Percentiles rank a stretch among this genome's conserved stretches.
phyloP scores from a whole-genome alignment of 768 basidiomycete genomes.

The Tulasnella sp. region DNA sequence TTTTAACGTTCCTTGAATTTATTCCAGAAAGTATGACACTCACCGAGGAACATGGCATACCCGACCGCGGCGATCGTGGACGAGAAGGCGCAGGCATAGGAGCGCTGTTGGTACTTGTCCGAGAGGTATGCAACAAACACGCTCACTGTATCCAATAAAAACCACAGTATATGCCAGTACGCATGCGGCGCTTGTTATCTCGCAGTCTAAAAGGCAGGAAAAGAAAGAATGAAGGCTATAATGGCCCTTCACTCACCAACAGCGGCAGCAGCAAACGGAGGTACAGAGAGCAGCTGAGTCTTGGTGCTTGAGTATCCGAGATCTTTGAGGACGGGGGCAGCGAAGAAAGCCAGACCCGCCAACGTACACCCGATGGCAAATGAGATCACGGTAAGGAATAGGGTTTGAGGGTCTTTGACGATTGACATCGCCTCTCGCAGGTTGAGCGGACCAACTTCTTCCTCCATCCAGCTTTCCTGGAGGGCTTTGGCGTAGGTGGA shows the following conservation, averaged over 20 bases:
- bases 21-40: not conserved
- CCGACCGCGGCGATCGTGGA: conserved; percentile 37
- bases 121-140: conserved; percentile 38
- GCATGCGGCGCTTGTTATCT: too few species aligned
- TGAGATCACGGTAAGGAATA: not conserved
- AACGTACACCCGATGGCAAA: too few species aligned
- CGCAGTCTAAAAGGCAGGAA: not conserved
- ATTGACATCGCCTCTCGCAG: not conserved
- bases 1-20: not conserved
- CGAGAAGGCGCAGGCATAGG: conserved; percentile 35
- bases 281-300: conserved; percentile 20
- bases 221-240: not conserved
- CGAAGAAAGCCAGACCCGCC: conserved; percentile 13
- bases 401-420: not conserved
- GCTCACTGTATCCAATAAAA: conserved; percentile 25
- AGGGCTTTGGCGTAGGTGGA: not conserved
- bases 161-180: too few species aligned
- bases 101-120: conserved; percentile 43
- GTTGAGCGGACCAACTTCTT: not conserved
- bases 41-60: conserved; percentile 47
- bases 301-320: conserved; percentile 15
- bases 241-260: conserved; percentile 29
- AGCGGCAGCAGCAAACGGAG: conserved; percentile 43
- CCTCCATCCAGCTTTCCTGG: not conserved
- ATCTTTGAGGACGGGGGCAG: conserved; percentile 12